Conservation (phyloP, 1,284 basidiomycete species). For the Grifola frondosa region DNA sequence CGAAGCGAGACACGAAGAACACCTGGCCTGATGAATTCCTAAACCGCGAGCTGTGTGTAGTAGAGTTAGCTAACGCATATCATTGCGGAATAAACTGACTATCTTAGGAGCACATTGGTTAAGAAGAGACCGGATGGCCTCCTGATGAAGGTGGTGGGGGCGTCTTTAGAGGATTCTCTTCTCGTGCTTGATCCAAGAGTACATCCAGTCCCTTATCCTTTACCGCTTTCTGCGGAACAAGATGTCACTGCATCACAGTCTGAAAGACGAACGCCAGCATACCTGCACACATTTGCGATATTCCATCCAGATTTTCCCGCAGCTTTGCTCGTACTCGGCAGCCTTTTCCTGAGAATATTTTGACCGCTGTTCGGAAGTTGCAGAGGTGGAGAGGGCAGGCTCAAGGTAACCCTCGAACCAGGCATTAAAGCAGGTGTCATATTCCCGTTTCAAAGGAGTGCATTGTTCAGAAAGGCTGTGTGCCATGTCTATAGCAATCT, state of each 20-base stretch:
- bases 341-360: constrained; percentile 58
- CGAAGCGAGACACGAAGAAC: too few relatives aligned
- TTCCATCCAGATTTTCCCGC: constrained; percentile 76
- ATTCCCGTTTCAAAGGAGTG: constrained; percentile 85
- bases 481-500: constrained; percentile 55
- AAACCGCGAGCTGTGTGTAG: too few relatives aligned
- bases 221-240: constrained; percentile 69
- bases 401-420: constrained; percentile 97
- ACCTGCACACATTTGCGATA: constrained; percentile 84
- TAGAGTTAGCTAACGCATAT: too few relatives aligned
- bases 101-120: too few relatives aligned
- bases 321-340: constrained; percentile 80
- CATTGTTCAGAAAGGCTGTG: constrained; percentile 77
- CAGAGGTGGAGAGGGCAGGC: constrained; percentile 53
- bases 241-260: too few relatives aligned
- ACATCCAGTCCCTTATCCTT: constrained; percentile 75
- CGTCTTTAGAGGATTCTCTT: constrained; percentile 75
- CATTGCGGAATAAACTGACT: too few relatives aligned
- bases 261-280: constrained; percentile 10
- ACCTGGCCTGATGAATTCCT: too few relatives aligned
- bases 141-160: constrained; percentile 31
- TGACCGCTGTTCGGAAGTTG: constrained; percentile 43
- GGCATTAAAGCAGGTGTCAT: constrained; percentile 92
- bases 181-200: constrained; percentile 76
- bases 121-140: background rate